phyloP scores from a whole-genome alignment of 208 protist species.

The Herpetomonas muscarum region DNA sequence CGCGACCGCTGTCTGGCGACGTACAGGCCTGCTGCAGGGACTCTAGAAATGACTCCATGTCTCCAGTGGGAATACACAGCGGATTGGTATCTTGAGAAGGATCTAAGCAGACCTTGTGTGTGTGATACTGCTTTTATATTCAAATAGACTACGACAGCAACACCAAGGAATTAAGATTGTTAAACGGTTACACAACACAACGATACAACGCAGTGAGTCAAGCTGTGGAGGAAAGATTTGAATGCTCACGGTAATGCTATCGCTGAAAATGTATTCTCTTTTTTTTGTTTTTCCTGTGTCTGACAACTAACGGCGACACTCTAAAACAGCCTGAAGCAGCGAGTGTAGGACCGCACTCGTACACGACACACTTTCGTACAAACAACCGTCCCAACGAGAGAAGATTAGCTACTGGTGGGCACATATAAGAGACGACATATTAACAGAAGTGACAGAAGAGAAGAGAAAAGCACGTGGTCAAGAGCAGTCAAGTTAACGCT shows the following conservation, averaged over 20 bases:
- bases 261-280: neutral
- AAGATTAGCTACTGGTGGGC: too few relatives aligned
- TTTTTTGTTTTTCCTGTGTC: neutral
- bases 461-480: too few relatives aligned
- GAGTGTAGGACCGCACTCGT: too few relatives aligned
- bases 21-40: conserved; percentile 12
- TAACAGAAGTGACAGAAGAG: too few relatives aligned
- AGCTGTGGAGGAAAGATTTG: too few relatives aligned
- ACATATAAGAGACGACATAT: too few relatives aligned
- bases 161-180: neutral
- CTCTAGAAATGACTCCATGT: conserved; percentile 7
- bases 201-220: neutral
- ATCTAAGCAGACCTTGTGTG: conserved; percentile 1
- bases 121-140: conserved; percentile 1
- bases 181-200: neutral
- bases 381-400: too few relatives aligned
- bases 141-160: too few relatives aligned
- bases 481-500: too few relatives aligned
- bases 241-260: neutral
- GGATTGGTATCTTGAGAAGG: too few relatives aligned
- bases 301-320: neutral
- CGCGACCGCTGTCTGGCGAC: conserved; percentile 7
- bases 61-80: too few relatives aligned
- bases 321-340: neutral
- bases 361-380: too few relatives aligned